These are phyloP conservation scores for Tetrapisispora arboricola DNA, from an alignment of 805 yeast genomes.

Conservation along the genomic window DNA sequence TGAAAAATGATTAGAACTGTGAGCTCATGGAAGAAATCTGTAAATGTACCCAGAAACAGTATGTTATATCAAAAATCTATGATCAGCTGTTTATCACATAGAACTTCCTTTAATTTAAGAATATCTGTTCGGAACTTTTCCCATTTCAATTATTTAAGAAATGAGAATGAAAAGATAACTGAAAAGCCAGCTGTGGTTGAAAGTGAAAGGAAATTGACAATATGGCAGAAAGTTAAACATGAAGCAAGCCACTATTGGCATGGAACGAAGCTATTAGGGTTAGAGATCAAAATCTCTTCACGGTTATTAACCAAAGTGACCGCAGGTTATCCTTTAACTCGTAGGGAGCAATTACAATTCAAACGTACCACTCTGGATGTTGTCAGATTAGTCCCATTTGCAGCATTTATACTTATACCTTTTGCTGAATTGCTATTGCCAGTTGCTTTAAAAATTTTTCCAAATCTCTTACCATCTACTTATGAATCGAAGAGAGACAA, in stretches of 20 bases:
- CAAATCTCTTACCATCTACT: conserved; percentile 88
- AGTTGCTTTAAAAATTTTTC: conserved; percentile 83
- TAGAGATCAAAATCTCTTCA: conserved; percentile 77
- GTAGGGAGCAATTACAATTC: conserved; percentile 84
- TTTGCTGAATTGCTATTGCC: conserved; percentile 91
- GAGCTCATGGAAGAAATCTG: too few species aligned
- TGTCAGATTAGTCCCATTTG: conserved; percentile 81
- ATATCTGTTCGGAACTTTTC: neutral
- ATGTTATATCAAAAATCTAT: neutral
- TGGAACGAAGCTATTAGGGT: conserved; percentile 88
- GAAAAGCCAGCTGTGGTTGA: neutral
- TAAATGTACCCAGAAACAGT: too few species aligned
- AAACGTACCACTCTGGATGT: conserved; percentile 82
- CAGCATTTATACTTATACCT: conserved; percentile 82
- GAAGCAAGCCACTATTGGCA: conserved; percentile 90
- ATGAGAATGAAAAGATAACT: neutral
- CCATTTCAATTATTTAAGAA: conserved; percentile 1
- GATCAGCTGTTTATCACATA: too few species aligned
- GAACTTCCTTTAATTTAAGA: too few species aligned
- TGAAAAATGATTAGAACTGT: too few species aligned
- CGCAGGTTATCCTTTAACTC: conserved; percentile 81
- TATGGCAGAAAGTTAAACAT: conserved; percentile 74
- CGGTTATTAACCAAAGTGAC: conserved; percentile 72
- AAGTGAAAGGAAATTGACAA: conserved; percentile 38
- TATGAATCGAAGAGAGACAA: conserved; percentile 59